Conservation (phyloP, 805 yeast genomes). For the Maudiozyma pseudohumilis region DNA sequence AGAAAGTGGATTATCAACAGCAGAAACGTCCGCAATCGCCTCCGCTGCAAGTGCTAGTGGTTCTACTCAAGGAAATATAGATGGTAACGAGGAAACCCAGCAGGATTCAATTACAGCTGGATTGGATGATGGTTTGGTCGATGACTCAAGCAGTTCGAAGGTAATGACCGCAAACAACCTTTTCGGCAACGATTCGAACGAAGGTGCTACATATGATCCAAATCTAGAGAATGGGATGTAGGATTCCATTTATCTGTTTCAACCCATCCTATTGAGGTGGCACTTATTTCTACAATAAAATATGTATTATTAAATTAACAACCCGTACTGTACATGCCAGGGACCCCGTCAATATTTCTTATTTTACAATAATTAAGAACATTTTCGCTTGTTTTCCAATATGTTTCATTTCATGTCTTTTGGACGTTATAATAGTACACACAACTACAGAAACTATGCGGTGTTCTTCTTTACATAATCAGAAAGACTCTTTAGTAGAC, state of each 20-base stretch:
- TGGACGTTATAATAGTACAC: background rate
- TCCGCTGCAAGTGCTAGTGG: background rate
- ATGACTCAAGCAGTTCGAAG: background rate
- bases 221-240: slow-evolving; percentile 15
- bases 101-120: no score
- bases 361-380: background rate
- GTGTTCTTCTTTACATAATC: slow-evolving; percentile 79
- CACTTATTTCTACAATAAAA: no score
- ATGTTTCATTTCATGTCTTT: background rate
- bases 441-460: slow-evolving; percentile 21
- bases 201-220: slow-evolving; percentile 18
- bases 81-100: no score
- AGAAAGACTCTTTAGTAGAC: slow-evolving; percentile 84
- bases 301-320: no score
- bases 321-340: no score
- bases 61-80: no score
- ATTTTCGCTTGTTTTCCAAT: background rate
- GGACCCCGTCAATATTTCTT: no score
- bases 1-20: slow-evolving; percentile 2
- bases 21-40: background rate
- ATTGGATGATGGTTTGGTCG: no score
- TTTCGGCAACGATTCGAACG: slow-evolving; percentile 11
- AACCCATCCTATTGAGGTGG: no score
- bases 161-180: slow-evolving; percentile 5
- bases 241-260: no score